phyloP scores from a whole-genome alignment of 305 asterid genomes.

The Fraxinus angustifolia region DNA sequence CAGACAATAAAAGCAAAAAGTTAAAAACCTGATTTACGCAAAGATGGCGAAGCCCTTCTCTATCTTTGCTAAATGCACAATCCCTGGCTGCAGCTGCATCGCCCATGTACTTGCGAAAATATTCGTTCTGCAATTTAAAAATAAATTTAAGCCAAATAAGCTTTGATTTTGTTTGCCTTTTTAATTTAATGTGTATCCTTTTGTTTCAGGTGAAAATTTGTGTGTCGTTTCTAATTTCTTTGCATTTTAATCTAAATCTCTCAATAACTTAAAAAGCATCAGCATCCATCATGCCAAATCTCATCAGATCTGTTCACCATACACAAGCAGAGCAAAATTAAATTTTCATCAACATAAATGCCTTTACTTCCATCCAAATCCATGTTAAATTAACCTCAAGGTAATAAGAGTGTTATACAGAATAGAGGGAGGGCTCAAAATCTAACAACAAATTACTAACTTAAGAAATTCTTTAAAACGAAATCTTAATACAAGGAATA shows the following conservation, averaged over 20 bases:
- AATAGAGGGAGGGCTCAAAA: background rate
- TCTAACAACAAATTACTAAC: background rate
- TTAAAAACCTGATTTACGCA: conserved; percentile 59
- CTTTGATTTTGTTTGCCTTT: background rate
- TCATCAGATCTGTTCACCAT: background rate
- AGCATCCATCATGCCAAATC: background rate
- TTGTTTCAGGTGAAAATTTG: background rate
- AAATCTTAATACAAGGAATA: background rate
- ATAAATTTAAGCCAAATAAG: conserved; percentile 5
- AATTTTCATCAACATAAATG: background rate
- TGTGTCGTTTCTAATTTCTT: background rate
- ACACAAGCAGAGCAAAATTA: background rate
- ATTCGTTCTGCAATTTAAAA: conserved; percentile 56
- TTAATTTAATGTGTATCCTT: background rate
- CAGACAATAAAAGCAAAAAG: conserved; percentile 6
- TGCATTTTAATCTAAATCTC: background rate
- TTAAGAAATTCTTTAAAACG: background rate
- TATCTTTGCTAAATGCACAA: conserved; percentile 50
- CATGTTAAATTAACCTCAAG: background rate
- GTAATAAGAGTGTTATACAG: background rate
- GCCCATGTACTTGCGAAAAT: conserved; percentile 60
- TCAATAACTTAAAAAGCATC: background rate
- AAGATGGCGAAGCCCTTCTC: conserved; percentile 47
- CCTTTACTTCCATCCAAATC: background rate
- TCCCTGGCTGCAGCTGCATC: conserved; percentile 49